phyloP scores from a whole-genome alignment of 495 filamentous ascomycete genomes.

The Lineolata rhizophorae region DNA sequence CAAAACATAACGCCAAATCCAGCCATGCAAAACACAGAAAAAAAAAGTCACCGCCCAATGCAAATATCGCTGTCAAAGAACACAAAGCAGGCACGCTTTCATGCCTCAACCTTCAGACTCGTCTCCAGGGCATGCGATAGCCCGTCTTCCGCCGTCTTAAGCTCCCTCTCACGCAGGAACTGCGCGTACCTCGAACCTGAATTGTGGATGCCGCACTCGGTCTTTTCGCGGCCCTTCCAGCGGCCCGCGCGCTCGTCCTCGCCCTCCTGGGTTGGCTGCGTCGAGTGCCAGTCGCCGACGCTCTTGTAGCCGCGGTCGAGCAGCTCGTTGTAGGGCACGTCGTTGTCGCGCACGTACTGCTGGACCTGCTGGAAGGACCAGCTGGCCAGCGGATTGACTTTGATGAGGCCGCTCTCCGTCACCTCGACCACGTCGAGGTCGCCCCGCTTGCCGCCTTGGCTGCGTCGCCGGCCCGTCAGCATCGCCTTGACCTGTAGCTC shows the following conservation, averaged over 20 bases:
- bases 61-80: no score
- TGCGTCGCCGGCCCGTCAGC: slow-evolving; percentile 78
- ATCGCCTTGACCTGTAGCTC: slow-evolving; percentile 81
- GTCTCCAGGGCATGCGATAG: slow-evolving; percentile 16
- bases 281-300: slow-evolving; percentile 94
- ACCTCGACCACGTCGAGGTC: slow-evolving; percentile 76
- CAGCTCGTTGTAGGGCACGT: slow-evolving; percentile 85
- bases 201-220: slow-evolving; percentile 97
- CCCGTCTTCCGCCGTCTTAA: slow-evolving; percentile 45
- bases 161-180: slow-evolving; percentile 52
- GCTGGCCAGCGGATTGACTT: slow-evolving; percentile 96
- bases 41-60: no score
- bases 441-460: slow-evolving; percentile 84
- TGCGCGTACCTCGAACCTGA: slow-evolving; percentile 78
- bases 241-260: slow-evolving; percentile 95
- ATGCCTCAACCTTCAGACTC: slow-evolving; percentile 9
- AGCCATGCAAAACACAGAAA: no score
- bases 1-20: no score
- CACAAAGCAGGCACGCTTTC: no score
- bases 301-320: slow-evolving; percentile 90
- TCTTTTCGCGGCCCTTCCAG: slow-evolving; percentile 89
- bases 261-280: slow-evolving; percentile 62
- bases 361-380: slow-evolving; percentile 85
- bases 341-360: slow-evolving; percentile 59
- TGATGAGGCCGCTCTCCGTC: slow-evolving; percentile 80